Conservation (phyloP, 352 stramenopile species). For the Globisporangium radiosum region DNA sequence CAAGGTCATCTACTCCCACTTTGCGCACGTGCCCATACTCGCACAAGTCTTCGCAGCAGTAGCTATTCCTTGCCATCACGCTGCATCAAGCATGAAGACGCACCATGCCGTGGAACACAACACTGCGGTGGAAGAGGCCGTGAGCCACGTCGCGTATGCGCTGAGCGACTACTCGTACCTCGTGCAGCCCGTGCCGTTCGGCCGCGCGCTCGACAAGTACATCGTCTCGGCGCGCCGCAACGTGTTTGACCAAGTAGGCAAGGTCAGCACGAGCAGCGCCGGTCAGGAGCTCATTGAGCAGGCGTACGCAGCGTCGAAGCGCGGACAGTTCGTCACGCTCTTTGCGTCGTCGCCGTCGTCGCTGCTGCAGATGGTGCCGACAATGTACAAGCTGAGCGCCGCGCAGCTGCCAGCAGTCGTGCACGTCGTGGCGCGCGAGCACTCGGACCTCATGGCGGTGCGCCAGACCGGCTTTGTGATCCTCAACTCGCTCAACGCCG, state of each 20-base stretch:
- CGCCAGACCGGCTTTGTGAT: constrained; percentile 88
- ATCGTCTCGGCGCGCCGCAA: constrained; percentile 65
- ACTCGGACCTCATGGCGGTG: constrained; percentile 91
- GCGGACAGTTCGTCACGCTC: constrained; percentile 85
- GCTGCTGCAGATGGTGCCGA: constrained; percentile 91
- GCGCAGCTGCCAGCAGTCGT: constrained; percentile 81
- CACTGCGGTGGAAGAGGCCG: constrained; percentile 57
- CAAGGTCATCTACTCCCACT: neutral
- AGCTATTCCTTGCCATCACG: too few relatives aligned
- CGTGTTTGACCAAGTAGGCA: constrained; percentile 76
- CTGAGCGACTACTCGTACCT: constrained; percentile 75
- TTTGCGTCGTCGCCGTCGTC: constrained; percentile 83
- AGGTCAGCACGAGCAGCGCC: constrained; percentile 33
- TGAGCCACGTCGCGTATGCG: constrained; percentile 74
- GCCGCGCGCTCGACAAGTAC: constrained; percentile 56
- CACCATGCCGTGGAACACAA: neutral
- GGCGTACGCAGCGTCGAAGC: constrained; percentile 51
- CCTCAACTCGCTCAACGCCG: constrained; percentile 79
- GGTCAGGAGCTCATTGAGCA: constrained; percentile 61
- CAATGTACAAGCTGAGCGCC: constrained; percentile 92
- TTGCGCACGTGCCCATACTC: too few relatives aligned
- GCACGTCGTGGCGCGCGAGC: constrained; percentile 88
- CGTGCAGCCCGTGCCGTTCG: constrained; percentile 57
- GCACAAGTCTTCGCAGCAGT: too few relatives aligned
- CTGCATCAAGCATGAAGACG: neutral